Conservation (phyloP, 257 asterid species). For the Pogostemon cablin region DNA sequence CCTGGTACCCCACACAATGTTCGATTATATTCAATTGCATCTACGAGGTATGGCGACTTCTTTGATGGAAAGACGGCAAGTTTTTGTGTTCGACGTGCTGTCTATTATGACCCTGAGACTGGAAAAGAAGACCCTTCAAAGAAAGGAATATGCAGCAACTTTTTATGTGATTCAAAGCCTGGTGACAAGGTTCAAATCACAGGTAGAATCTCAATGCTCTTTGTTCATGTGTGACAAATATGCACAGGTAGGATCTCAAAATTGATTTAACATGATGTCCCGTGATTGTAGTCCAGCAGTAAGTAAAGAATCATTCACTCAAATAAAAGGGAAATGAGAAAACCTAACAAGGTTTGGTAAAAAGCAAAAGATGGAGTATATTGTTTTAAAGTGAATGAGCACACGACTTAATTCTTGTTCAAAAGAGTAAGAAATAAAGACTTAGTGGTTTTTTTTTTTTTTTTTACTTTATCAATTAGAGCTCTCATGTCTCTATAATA, state of each 20-base stretch:
- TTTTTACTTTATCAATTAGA: neutral
- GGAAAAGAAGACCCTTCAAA: slow-evolving; percentile 89
- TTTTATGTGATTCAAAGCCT: slow-evolving; percentile 82
- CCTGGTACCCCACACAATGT: slow-evolving; percentile 91
- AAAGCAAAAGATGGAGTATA: neutral
- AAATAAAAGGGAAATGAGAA: neutral
- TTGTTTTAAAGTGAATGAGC: neutral
- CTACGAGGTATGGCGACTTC: slow-evolving; percentile 85
- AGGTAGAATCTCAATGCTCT: slow-evolving; percentile 44
- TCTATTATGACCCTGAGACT: slow-evolving; percentile 86
- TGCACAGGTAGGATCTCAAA: neutral
- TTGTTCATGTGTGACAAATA: neutral
- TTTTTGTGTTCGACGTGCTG: slow-evolving; percentile 91
- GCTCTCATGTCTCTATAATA: neutral
- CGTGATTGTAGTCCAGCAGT: neutral
- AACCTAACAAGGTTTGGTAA: neutral
- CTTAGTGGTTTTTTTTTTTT: neutral
- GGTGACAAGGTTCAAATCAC: slow-evolving; percentile 88
- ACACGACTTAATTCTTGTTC: neutral
- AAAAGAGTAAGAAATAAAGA: neutral
- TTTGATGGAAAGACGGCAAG: slow-evolving; percentile 92
- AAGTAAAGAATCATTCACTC: neutral
- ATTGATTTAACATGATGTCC: neutral
- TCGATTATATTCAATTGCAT: slow-evolving; percentile 88
- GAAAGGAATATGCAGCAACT: slow-evolving; percentile 90